phyloP scores from a whole-genome alignment of 495 filamentous ascomycete species.

The Penicillium robsamsonii region DNA sequence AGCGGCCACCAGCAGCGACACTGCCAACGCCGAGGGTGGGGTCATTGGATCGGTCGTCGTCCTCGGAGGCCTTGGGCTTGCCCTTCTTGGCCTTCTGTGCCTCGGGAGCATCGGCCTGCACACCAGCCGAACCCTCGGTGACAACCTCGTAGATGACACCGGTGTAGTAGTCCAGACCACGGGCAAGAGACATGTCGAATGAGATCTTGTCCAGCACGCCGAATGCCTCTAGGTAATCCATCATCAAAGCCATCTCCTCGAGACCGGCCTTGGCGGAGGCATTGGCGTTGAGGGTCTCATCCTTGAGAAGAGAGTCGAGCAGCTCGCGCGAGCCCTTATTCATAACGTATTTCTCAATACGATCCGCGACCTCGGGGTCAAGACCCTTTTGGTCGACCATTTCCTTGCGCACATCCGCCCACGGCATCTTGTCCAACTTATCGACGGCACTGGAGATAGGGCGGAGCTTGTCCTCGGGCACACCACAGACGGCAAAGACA shows the following conservation, averaged over 20 bases:
- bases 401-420: slow-evolving; percentile 85
- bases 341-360: slow-evolving; percentile 78
- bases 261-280: slow-evolving; percentile 71
- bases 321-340: slow-evolving; percentile 67
- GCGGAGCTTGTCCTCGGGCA: slow-evolving; percentile 80
- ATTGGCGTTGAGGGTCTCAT: slow-evolving; percentile 65
- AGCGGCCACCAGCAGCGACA: slow-evolving; percentile 86
- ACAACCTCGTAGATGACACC: slow-evolving; percentile 91
- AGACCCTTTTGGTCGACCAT: slow-evolving; percentile 94
- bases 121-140: slow-evolving; percentile 74
- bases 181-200: slow-evolving; percentile 79
- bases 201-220: slow-evolving; percentile 66
- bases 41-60: slow-evolving; percentile 81
- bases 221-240: slow-evolving; percentile 78
- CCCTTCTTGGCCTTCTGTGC: slow-evolving; percentile 54
- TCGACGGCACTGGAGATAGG: slow-evolving; percentile 89
- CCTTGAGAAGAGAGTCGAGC: slow-evolving; percentile 59
- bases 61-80: slow-evolving; percentile 57
- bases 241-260: slow-evolving; percentile 76
- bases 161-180: slow-evolving; percentile 92
- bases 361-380: slow-evolving; percentile 68
- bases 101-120: slow-evolving; percentile 41
- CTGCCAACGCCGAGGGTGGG: slow-evolving; percentile 80
- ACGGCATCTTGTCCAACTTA: slow-evolving; percentile 91
- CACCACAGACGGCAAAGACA: slow-evolving; percentile 85